Conservation (phyloP, 1,284 basidiomycete species). For the Cyathus pygmaeus region DNA sequence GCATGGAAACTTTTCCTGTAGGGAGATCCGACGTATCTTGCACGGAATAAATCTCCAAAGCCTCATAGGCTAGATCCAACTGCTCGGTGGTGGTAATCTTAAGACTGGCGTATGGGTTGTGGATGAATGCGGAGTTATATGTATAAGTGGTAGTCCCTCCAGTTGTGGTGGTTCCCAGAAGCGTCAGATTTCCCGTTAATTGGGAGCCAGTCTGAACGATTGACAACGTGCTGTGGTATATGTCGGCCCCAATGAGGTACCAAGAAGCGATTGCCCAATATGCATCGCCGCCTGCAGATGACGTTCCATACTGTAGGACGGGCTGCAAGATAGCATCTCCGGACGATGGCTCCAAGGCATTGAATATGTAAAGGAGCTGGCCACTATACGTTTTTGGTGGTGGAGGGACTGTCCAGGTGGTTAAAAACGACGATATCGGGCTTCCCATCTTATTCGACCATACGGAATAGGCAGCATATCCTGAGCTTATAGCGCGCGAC, state of each 20-base stretch:
- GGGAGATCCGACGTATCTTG: constrained; percentile 12
- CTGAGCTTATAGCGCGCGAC: background rate
- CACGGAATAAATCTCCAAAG: background rate
- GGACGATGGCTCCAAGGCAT: background rate
- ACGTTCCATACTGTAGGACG: background rate
- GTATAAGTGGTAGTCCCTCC: background rate
- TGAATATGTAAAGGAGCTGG: background rate
- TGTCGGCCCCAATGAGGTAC: background rate
- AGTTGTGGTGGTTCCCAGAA: background rate
- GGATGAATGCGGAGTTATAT: background rate
- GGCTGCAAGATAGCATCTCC: background rate
- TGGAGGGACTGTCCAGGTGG: background rate
- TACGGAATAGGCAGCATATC: background rate
- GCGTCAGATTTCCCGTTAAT: background rate
- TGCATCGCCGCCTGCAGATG: background rate
- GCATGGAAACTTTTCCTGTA: constrained; percentile 13
- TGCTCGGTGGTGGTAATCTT: background rate
- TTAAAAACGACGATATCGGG: background rate
- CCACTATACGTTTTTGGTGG: background rate
- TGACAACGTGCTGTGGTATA: background rate
- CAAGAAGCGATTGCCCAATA: background rate
- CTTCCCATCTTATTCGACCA: background rate
- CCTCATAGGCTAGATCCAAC: background rate
- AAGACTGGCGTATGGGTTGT: background rate
- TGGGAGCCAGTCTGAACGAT: background rate